Percentiles rank a stretch among this genome's conserved stretches.
phyloP scores from a whole-genome alignment of 768 basidiomycete species.

The Amanita fuliginea region DNA sequence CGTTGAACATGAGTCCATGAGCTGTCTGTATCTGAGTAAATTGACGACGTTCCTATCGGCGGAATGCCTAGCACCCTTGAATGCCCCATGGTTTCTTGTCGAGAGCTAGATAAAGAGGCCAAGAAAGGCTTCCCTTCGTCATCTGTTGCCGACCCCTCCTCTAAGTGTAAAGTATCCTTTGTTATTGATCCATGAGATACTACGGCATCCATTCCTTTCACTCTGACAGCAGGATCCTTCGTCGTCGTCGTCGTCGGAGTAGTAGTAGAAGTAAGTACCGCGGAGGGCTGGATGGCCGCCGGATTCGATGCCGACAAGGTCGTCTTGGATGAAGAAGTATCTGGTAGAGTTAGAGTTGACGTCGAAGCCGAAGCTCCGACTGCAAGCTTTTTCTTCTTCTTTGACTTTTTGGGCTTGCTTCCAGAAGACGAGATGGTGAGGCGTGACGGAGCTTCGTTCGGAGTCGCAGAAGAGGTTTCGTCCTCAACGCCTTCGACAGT shows the following conservation, averaged over 20 bases:
- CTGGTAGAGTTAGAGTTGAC: conserved; percentile 2
- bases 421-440: not conserved
- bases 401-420: conserved; percentile 9
- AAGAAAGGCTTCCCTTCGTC: conserved; percentile 6
- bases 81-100: not conserved
- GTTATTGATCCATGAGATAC: conserved; percentile 25
- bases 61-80: not conserved
- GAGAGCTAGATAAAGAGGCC: not conserved
- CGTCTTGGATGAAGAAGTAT: conserved; percentile 7
- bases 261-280: not conserved
- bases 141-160: not conserved
- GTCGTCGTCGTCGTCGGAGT: no score
- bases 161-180: conserved; percentile 23
- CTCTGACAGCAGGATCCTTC: not conserved
- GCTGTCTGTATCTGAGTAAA: conserved; percentile 34
- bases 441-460: not conserved
- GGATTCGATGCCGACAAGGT: conserved; percentile 3
- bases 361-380: not conserved
- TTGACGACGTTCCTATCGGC: conserved; percentile 15
- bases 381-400: conserved; percentile 8
- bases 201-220: conserved; percentile 9
- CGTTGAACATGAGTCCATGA: conserved; percentile 68
- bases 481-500: not conserved
- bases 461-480: not conserved
- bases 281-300: not conserved